These are phyloP conservation scores for Myxozyma monticola DNA, from an alignment of 805 yeast genomes.

Conservation along the genomic window DNA sequence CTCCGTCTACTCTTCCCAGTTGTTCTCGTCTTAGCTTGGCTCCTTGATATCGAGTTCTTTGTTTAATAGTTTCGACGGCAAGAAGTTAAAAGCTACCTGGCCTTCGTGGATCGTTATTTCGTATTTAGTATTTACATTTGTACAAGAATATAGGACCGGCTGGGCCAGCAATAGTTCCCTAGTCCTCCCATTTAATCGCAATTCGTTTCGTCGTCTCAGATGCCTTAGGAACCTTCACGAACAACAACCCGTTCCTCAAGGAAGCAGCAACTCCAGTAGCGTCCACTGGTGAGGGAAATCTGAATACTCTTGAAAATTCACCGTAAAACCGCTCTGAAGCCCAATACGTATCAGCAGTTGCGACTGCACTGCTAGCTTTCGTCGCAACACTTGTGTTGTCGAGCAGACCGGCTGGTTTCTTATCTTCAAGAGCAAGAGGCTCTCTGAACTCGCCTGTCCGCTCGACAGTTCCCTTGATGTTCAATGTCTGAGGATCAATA, in stretches of 20 bases:
- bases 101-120: too few species aligned
- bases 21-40: too few species aligned
- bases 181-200: too few species aligned
- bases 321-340: slow-evolving; percentile 23
- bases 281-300: slow-evolving; percentile 20
- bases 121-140: too few species aligned
- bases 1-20: too few species aligned
- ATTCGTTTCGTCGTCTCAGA: neutral
- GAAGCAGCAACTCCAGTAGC: slow-evolving; percentile 19
- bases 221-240: slow-evolving; percentile 19
- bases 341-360: slow-evolving; percentile 9
- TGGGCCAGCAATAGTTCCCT: too few species aligned
- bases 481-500: slow-evolving; percentile 21
- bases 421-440: neutral
- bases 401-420: neutral
- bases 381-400: neutral
- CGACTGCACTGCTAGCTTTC: neutral
- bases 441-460: slow-evolving; percentile 10
- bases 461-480: slow-evolving; percentile 17
- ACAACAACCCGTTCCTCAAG: slow-evolving; percentile 19
- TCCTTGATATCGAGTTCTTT: too few species aligned
- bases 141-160: too few species aligned
- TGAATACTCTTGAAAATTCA: slow-evolving; percentile 20
- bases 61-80: too few species aligned
- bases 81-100: too few species aligned